phyloP scores from a whole-genome alignment of 2,329 filamentous ascomycete species.

The Pseudogymnoascus pannorum region DNA sequence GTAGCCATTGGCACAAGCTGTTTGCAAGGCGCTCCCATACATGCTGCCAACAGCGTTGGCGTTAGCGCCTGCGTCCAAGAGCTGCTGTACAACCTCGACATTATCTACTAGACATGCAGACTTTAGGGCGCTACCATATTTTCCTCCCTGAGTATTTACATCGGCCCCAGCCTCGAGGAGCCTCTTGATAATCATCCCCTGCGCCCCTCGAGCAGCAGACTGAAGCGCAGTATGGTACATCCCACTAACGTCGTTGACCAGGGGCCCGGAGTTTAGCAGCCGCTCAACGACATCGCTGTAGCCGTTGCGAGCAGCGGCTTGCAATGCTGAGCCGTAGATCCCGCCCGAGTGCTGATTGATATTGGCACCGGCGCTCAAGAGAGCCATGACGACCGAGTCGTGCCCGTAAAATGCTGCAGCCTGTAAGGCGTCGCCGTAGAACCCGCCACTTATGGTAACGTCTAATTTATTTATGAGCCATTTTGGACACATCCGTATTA shows the following conservation, averaged over 20 bases:
- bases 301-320: too few species aligned
- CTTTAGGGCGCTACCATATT: not conserved
- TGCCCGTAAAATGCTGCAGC: not conserved
- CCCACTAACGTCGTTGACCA: slow-evolving; percentile 16
- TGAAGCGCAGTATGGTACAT: slow-evolving; percentile 16
- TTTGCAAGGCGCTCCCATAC: too few species aligned
- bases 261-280: not conserved
- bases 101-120: too few species aligned
- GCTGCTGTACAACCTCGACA: too few species aligned
- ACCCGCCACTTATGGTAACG: too few species aligned
- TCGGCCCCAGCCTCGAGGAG: slow-evolving; percentile 13
- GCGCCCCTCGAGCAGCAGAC: slow-evolving; percentile 8
- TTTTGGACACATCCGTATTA: too few species aligned
- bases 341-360: not conserved
- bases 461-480: too few species aligned
- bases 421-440: not conserved
- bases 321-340: slow-evolving; percentile 8
- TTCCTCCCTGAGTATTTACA: slow-evolving; percentile 17
- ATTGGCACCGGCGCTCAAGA: too few species aligned
- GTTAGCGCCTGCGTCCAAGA: too few species aligned
- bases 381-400: too few species aligned
- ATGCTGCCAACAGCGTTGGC: too few species aligned
- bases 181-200: not conserved
- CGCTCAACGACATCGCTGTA: not conserved
- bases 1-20: too few species aligned